Evolutionary conservation across 108 stramenopile species (phyloP).

Genomic region (Cylindrotheca closterium): DNA sequence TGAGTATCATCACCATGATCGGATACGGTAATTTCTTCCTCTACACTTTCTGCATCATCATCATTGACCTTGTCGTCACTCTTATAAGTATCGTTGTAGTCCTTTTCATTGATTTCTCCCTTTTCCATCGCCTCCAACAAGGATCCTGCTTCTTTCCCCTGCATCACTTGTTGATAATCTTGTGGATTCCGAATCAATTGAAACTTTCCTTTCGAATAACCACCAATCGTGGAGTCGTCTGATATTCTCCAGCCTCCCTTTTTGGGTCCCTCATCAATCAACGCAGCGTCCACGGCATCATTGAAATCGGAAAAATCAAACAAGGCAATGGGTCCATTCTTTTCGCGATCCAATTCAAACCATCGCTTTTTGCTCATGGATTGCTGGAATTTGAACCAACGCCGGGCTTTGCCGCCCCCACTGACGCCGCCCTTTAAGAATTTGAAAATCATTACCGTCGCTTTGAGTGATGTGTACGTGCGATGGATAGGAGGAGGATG

Average conservation of each 20-base stretch:
- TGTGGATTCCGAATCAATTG: conserved; percentile 14
- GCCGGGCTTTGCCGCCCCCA: conserved; percentile 4
- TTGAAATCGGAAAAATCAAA: conserved; percentile 66
- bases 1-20: neutral
- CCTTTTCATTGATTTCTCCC: conserved; percentile 3
- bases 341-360: conserved; percentile 31
- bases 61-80: conserved; percentile 11
- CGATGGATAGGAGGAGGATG: too few species aligned
- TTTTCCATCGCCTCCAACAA: neutral
- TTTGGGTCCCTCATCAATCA: conserved; percentile 18
- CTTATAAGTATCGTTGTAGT: conserved; percentile 17
- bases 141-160: conserved; percentile 8
- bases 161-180: conserved; percentile 25
- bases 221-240: conserved; percentile 84
- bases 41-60: conserved; percentile 3
- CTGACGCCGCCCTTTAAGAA: neutral
- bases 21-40: too few species aligned
- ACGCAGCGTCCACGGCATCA: conserved; percentile 72
- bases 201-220: conserved; percentile 42
- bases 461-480: too few species aligned
- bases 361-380: conserved; percentile 33
- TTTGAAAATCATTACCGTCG: conserved; percentile 5
- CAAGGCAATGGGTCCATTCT: conserved; percentile 60
- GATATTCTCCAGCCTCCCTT: conserved; percentile 72
- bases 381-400: conserved; percentile 32